Conservation (phyloP, 2,329 filamentous ascomycete genomes). For the Epichloe amarillans region DNA sequence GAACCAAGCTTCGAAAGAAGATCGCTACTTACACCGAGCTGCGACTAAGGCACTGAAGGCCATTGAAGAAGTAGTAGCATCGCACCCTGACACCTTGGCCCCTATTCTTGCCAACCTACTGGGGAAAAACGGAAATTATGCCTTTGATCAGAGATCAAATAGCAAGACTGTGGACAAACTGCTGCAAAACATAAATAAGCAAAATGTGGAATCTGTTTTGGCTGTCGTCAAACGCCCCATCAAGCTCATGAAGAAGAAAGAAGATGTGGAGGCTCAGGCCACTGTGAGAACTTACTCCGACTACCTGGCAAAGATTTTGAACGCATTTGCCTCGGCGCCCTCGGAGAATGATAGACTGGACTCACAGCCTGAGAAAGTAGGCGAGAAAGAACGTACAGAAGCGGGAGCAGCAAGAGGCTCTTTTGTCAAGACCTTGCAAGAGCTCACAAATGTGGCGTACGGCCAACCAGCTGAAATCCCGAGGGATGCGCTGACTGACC, state of each 20-base stretch:
- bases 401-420: slow-evolving; percentile 13
- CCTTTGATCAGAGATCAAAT: slow-evolving; percentile 77
- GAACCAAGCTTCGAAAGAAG: slow-evolving; percentile 67
- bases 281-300: slow-evolving; percentile 36
- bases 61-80: slow-evolving; percentile 51
- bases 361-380: not conserved
- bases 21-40: slow-evolving; percentile 67
- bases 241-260: slow-evolving; percentile 13
- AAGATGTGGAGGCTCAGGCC: slow-evolving; percentile 15
- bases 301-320: slow-evolving; percentile 40
- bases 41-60: slow-evolving; percentile 64
- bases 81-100: slow-evolving; percentile 44
- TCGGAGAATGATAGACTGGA: not conserved
- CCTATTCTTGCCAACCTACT: slow-evolving; percentile 55
- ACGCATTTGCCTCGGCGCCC: slow-evolving; percentile 17
- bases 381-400: slow-evolving; percentile 12
- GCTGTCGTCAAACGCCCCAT: slow-evolving; percentile 33
- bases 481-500: slow-evolving; percentile 34
- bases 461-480: slow-evolving; percentile 29
- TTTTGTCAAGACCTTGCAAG: slow-evolving; percentile 31
- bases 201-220: slow-evolving; percentile 41
- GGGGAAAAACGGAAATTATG: slow-evolving; percentile 54
- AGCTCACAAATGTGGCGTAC: slow-evolving; percentile 44
- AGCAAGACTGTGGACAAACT: slow-evolving; percentile 72
- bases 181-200: slow-evolving; percentile 43